phyloP scores from a whole-genome alignment of 139 green algal species.

The Astrephomene gubernaculifera region DNA sequence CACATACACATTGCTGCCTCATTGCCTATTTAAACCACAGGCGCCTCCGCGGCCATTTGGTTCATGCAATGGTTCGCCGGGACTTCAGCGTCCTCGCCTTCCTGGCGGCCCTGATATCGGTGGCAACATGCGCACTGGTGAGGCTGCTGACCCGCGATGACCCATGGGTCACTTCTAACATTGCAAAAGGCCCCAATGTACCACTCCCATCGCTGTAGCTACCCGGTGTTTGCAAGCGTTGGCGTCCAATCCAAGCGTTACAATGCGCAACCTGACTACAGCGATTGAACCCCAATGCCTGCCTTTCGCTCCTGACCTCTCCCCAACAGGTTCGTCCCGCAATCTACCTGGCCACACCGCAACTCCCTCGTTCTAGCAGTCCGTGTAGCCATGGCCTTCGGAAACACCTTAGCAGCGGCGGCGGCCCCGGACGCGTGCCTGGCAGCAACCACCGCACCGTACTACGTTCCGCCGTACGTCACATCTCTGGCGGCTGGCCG shows the following conservation, averaged over 20 bases:
- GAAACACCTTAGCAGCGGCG: neutral
- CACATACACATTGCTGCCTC: no score
- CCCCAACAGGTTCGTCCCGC: neutral
- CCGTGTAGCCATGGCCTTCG: constrained; percentile 1
- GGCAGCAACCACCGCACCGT: neutral
- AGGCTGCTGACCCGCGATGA: no score
- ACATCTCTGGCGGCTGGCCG: neutral
- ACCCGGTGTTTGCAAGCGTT: no score
- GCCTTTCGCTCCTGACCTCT: no score
- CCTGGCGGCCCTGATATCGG: neutral
- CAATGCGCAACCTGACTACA: no score
- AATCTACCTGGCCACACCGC: neutral
- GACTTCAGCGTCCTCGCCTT: neutral
- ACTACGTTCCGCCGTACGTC: constrained; percentile 3
- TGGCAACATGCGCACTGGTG: neutral
- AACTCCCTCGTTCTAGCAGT: neutral
- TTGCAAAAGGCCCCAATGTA: no score
- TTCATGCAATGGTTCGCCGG: neutral
- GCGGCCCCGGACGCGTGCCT: neutral
- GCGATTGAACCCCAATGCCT: no score
- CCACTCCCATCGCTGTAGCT: neutral
- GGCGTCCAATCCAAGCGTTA: no score
- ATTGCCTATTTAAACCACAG: neutral
- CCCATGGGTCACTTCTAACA: no score
- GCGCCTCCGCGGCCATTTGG: neutral